Conservation (phyloP, 176 grass and related monocot species). For the Elaeis guineensis region DNA sequence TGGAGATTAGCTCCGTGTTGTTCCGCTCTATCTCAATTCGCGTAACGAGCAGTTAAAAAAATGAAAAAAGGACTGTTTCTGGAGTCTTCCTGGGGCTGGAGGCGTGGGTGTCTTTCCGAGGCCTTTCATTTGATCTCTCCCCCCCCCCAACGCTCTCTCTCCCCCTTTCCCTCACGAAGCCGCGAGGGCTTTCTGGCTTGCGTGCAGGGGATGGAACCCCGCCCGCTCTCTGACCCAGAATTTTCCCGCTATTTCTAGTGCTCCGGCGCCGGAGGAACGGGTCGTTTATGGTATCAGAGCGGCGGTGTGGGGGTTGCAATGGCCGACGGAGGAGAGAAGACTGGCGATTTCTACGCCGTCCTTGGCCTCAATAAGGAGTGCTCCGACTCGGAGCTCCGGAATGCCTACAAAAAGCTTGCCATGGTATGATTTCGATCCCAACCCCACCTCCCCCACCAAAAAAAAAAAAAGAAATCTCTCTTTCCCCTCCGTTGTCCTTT, state of each 20-base stretch:
- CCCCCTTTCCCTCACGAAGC: not conserved
- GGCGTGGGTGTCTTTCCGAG: constrained; percentile 8
- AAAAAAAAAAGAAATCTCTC: not conserved
- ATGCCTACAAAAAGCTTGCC: constrained; percentile 80
- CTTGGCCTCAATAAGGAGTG: constrained; percentile 86
- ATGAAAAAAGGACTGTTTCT: constrained; percentile 49
- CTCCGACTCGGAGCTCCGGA: constrained; percentile 57
- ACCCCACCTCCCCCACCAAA: too few relatives aligned
- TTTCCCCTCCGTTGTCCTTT: not conserved
- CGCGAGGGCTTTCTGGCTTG: not conserved
- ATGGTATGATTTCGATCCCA: constrained; percentile 37
- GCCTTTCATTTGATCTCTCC: not conserved
- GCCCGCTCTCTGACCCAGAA: too few relatives aligned
- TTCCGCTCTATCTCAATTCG: not conserved
- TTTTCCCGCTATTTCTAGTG: not conserved
- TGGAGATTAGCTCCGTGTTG: too few relatives aligned
- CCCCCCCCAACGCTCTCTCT: not conserved
- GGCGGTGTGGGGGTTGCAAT: constrained; percentile 25
- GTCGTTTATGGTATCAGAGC: not conserved
- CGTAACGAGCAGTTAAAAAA: not conserved
- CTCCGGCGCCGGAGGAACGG: not conserved
- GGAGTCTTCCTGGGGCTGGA: constrained; percentile 49
- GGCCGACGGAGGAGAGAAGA: constrained; percentile 33
- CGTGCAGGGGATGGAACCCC: constrained; percentile 2
- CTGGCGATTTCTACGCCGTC: constrained; percentile 63